phyloP scores from a whole-genome alignment of 75 land plant species.

The Picea sitchensis region DNA sequence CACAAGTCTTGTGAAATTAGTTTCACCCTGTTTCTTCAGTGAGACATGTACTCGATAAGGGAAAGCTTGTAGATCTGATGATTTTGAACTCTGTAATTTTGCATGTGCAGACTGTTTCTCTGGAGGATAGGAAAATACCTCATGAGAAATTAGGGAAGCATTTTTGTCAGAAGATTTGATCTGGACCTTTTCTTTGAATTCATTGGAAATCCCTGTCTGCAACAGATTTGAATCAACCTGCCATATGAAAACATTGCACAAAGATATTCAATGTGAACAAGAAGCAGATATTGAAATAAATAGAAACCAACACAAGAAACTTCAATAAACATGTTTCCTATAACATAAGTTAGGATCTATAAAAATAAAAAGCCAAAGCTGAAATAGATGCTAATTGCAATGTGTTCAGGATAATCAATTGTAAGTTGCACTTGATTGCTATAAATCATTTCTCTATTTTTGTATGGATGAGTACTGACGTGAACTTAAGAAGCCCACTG shows the following conservation, averaged over 20 bases:
- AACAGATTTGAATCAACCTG: background rate
- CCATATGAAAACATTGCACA: background rate
- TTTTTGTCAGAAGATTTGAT: background rate
- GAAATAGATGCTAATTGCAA: background rate
- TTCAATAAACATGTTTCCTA: background rate
- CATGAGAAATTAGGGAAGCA: background rate
- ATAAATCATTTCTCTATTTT: background rate
- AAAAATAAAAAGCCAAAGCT: background rate
- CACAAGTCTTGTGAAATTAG: background rate
- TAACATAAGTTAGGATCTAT: background rate
- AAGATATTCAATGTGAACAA: background rate
- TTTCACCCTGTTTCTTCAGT: background rate
- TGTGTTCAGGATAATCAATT: background rate
- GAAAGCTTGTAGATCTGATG: background rate
- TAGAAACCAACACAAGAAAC: background rate
- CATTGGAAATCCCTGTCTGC: background rate
- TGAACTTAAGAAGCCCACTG: background rate
- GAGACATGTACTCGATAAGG: background rate
- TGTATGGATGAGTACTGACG: background rate
- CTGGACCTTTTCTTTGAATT: background rate
- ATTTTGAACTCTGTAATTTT: background rate
- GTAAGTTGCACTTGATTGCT: background rate
- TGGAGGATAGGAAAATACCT: background rate
- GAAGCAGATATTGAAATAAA: background rate
- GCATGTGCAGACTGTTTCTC: background rate